Percentiles rank a stretch among this genome's conserved stretches.
These are phyloP conservation scores for Fusarium transvaalense DNA, from an alignment of 2,329 filamentous ascomycete species.

Conservation along the genomic window DNA sequence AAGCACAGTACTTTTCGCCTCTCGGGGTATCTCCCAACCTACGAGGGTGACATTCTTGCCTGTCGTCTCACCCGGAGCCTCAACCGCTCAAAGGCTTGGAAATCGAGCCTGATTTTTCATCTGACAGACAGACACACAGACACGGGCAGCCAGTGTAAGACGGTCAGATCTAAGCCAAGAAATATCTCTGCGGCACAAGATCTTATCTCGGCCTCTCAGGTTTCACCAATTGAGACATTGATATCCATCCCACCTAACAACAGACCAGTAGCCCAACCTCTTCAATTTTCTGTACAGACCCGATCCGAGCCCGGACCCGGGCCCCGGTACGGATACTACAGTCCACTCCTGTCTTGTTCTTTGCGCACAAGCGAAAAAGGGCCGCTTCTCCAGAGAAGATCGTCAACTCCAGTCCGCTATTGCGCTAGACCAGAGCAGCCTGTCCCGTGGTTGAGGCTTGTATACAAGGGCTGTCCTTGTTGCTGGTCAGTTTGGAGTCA, in stretches of 20 bases:
- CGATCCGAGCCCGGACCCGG: conserved; percentile 45
- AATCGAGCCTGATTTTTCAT: neutral
- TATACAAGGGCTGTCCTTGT: conserved; percentile 39
- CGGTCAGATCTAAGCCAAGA: conserved; percentile 19
- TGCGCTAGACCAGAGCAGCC: conserved; percentile 12
- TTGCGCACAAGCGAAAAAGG: conserved; percentile 31
- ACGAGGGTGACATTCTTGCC: conserved; percentile 2
- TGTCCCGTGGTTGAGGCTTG: conserved; percentile 32
- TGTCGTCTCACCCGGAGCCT: conserved; percentile 9
- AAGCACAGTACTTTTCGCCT: conserved; percentile 3
- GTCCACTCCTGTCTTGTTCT: conserved; percentile 28
- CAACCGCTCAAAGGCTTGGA: conserved; percentile 5
- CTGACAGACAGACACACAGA: neutral
- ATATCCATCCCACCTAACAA: conserved; percentile 13
- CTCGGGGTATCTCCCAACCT: conserved; percentile 1
- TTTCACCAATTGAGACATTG: conserved; percentile 30
- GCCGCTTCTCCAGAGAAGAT: conserved; percentile 21
- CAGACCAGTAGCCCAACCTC: conserved; percentile 33
- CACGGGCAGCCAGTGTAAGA: neutral
- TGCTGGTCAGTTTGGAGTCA: conserved; percentile 5
- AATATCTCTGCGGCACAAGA: conserved; percentile 2
- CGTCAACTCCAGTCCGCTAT: conserved; percentile 11
- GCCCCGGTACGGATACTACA: conserved; percentile 33
- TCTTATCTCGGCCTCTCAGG: conserved; percentile 25
- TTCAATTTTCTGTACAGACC: conserved; percentile 36